Evolutionary conservation across 2,329 filamentous ascomycete genomes (phyloP).

Genomic region (Pestalotiopsis fici): DNA sequence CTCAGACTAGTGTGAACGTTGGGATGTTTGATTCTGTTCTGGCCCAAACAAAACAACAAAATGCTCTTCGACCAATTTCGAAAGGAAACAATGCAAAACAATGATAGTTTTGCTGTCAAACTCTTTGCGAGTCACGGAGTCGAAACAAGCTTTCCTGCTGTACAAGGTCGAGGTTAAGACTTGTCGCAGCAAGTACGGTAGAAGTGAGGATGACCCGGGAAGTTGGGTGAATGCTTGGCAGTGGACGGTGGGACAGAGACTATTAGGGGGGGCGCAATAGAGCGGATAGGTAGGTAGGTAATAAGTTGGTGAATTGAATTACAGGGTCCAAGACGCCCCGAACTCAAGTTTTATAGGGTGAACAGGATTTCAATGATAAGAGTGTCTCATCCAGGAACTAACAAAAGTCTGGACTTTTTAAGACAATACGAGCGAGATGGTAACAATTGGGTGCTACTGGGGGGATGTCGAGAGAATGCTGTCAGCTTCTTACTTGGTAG

Average conservation of each 20-base stretch:
- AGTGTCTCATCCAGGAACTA: constrained; percentile 2
- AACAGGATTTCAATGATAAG: not conserved
- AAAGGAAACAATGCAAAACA: not conserved
- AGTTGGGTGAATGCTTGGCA: not conserved
- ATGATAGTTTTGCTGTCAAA: not conserved
- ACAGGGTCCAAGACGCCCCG: not conserved
- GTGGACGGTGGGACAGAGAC: not conserved
- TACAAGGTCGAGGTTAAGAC: not conserved
- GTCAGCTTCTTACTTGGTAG: constrained; percentile 5
- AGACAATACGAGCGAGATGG: not conserved
- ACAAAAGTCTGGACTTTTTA: constrained; percentile 1
- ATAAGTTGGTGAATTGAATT: not conserved
- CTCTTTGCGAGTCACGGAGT: not conserved
- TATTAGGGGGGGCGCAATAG: not conserved
- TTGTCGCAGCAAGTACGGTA: not conserved
- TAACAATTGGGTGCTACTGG: not conserved
- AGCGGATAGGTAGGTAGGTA: not conserved
- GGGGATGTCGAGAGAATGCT: not conserved
- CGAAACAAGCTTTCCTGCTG: not conserved
- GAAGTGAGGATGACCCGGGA: not conserved
- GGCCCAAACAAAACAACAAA: not conserved
- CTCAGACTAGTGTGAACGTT: not conserved
- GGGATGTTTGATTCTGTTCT: not conserved
- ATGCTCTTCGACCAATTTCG: not conserved
- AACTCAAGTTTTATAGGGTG: not conserved